A percentile compares a stretch with the other conserved stretches of the same genome.
Conservation (phyloP, 176 grass and related monocot genomes). For the Dendrocalamus sinicus region DNA sequence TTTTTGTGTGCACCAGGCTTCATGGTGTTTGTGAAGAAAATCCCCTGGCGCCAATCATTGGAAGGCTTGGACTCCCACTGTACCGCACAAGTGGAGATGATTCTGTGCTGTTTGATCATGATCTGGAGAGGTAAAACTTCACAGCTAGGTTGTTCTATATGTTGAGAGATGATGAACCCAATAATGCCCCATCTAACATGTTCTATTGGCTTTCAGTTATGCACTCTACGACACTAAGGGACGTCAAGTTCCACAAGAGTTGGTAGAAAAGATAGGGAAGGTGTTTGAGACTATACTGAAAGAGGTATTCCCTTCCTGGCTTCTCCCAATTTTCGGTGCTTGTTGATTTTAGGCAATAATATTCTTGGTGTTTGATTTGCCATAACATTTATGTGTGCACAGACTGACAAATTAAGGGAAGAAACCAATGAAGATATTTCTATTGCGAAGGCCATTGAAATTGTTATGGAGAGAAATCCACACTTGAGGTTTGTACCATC, state of each 20-base stretch:
- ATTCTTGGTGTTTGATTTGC: conserved; percentile 13
- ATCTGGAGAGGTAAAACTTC: conserved; percentile 79
- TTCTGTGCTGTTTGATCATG: conserved; percentile 98
- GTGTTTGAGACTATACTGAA: conserved; percentile 90
- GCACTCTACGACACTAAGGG: conserved; percentile 89
- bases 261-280: conserved; percentile 80
- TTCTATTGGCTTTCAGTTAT: conserved; percentile 66
- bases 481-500: conserved; percentile 68
- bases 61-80: conserved; percentile 87
- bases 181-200: conserved; percentile 26
- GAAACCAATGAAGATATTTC: conserved; percentile 82
- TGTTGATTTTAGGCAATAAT: conserved; percentile 8
- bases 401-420: conserved; percentile 83
- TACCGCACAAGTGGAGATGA: conserved; percentile 95
- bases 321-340: neutral
- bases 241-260: conserved; percentile 77
- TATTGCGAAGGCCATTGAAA: conserved; percentile 80
- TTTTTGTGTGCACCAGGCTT: conserved; percentile 64
- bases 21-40: conserved; percentile 99
- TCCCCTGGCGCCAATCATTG: conserved; percentile 88
- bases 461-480: conserved; percentile 78
- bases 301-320: conserved; percentile 57
- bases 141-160: neutral
- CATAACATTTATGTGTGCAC: conserved; percentile 16
- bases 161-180: conserved; percentile 8